Conservation (phyloP, 2,329 filamentous ascomycete genomes). For the Paecilomyces variotii region DNA sequence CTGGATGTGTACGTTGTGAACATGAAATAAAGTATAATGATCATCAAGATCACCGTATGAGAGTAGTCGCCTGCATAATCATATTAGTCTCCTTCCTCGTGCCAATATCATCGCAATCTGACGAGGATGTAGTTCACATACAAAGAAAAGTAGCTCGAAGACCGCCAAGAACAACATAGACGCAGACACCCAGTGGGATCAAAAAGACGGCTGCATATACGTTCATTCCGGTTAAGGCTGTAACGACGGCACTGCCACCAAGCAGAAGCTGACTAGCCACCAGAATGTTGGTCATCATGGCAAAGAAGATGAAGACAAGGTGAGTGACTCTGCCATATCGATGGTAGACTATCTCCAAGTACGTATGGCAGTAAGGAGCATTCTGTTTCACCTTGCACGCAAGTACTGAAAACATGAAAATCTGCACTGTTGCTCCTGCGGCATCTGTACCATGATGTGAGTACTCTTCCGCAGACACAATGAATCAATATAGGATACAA, state of each 20-base stretch:
- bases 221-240: conserved; percentile 33
- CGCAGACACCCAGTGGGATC: conserved; percentile 33
- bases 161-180: conserved; percentile 29
- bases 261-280: conserved; percentile 36
- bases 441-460: conserved; percentile 20
- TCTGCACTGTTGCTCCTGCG: conserved; percentile 38
- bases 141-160: conserved; percentile 32
- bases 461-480: not conserved
- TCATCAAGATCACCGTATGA: not conserved
- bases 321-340: conserved; percentile 32
- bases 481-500: not conserved
- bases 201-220: conserved; percentile 38
- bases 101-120: too few relatives aligned
- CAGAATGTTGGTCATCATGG: conserved; percentile 37
- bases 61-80: not conserved
- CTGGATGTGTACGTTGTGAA: not conserved
- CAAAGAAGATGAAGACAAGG: conserved; percentile 34
- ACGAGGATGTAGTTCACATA: not conserved
- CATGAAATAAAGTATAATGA: not conserved
- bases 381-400: conserved; percentile 38
- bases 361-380: conserved; percentile 33
- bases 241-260: conserved; percentile 38
- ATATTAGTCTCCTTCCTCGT: not conserved
- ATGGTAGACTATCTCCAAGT: conserved; percentile 34
- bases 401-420: conserved; percentile 37